These are phyloP conservation scores for Coriaria nepalensis DNA, from an alignment of 306 rosid genomes.

Conservation along the genomic window DNA sequence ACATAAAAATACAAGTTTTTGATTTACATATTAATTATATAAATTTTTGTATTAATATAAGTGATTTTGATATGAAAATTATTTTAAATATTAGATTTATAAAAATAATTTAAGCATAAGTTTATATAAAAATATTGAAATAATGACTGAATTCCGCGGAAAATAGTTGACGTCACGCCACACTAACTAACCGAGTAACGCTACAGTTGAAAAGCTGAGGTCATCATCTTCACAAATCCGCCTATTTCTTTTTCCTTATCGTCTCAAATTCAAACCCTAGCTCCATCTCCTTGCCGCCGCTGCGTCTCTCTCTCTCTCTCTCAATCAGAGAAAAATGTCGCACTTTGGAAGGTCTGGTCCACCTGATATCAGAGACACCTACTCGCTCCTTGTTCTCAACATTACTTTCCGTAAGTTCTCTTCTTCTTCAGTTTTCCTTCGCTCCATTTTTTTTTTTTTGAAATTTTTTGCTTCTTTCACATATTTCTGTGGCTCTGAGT, in stretches of 20 bases:
- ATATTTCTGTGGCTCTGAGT: not conserved
- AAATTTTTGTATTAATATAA: too few species aligned
- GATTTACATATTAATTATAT: too few species aligned
- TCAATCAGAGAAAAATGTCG: slow-evolving; percentile 27
- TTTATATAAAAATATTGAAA: too few species aligned
- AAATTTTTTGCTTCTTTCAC: not conserved
- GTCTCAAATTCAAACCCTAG: slow-evolving; percentile 28
- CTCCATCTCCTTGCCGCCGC: slow-evolving; percentile 10
- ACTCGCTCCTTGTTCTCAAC: slow-evolving; percentile 71
- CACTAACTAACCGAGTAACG: too few species aligned
- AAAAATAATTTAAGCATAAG: too few species aligned
- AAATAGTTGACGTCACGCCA: too few species aligned
- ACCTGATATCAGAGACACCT: slow-evolving; percentile 71
- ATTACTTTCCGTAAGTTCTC: slow-evolving; percentile 45
- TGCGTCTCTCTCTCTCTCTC: not conserved
- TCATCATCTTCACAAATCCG: too few species aligned
- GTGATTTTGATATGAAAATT: too few species aligned
- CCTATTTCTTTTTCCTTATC: not conserved
- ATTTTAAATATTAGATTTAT: too few species aligned
- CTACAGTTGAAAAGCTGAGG: too few species aligned
- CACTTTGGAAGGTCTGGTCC: slow-evolving; percentile 78
- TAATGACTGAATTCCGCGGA: too few species aligned
- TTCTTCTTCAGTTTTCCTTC: not conserved
- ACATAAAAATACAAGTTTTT: too few species aligned
- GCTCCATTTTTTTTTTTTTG: not conserved